Conservation (phyloP, 331 rosid genomes). For the Dryas integrifolia region DNA sequence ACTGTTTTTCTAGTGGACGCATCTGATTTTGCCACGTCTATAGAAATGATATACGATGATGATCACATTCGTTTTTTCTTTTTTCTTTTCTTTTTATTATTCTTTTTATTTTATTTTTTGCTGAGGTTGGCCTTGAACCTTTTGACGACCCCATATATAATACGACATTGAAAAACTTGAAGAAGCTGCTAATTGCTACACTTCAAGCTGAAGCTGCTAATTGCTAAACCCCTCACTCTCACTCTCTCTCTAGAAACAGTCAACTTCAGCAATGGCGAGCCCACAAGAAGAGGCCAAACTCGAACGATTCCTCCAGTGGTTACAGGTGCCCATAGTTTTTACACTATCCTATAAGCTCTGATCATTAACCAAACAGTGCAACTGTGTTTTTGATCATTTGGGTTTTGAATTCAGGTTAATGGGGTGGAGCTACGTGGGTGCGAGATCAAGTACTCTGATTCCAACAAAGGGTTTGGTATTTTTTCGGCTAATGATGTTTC, state of each 20-base stretch:
- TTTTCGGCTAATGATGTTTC: constrained; percentile 54
- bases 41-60: no score
- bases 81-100: no score
- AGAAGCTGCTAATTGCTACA: neutral
- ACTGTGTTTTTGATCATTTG: constrained; percentile 24
- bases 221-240: neutral
- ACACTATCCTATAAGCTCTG: neutral
- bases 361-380: neutral
- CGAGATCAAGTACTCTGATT: constrained; percentile 66
- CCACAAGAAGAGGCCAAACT: constrained; percentile 56
- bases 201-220: neutral
- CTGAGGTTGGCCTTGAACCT: neutral
- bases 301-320: constrained; percentile 67
- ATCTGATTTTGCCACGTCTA: neutral
- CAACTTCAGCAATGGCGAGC: constrained; percentile 44
- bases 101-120: no score
- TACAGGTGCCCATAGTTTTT: constrained; percentile 49
- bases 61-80: no score
- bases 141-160: neutral
- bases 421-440: constrained; percentile 70
- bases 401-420: constrained; percentile 56
- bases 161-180: neutral
- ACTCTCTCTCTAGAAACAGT: neutral
- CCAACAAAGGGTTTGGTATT: constrained; percentile 81
- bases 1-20: neutral